Percentiles rank a stretch among this genome's conserved stretches.
These are phyloP conservation scores for Pelargonium nanum DNA, from an alignment of 345 rosid genomes.

Conservation along the genomic window DNA sequence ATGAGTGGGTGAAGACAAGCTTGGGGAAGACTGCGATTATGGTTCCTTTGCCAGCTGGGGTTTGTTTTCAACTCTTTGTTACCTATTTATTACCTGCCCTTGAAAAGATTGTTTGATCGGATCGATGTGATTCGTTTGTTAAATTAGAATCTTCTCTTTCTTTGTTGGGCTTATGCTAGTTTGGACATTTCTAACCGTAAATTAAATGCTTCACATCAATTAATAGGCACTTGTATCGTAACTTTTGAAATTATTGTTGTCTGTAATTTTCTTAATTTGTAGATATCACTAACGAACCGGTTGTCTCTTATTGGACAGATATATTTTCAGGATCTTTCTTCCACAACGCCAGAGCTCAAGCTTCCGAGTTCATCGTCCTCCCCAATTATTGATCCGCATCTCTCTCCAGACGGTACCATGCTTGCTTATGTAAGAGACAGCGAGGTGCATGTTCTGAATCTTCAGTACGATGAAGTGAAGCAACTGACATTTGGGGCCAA, in stretches of 20 bases:
- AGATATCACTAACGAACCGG: neutral
- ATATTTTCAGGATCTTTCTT: slow-evolving; percentile 65
- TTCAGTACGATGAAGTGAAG: slow-evolving; percentile 39
- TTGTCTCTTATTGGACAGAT: slow-evolving; percentile 34
- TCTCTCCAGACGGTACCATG: slow-evolving; percentile 79
- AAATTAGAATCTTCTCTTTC: neutral
- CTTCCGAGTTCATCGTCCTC: slow-evolving; percentile 50
- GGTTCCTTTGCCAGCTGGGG: slow-evolving; percentile 96
- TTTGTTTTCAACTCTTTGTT: slow-evolving; percentile 23
- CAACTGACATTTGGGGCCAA: slow-evolving; percentile 66
- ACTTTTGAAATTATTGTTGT: neutral
- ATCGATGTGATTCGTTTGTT: no score
- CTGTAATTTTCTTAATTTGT: neutral
- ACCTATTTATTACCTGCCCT: neutral
- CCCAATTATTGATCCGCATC: slow-evolving; percentile 73
- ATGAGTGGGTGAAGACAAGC: slow-evolving; percentile 83
- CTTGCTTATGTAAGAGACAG: slow-evolving; percentile 59
- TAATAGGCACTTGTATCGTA: no score
- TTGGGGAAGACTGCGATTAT: slow-evolving; percentile 54
- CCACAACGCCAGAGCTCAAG: slow-evolving; percentile 61
- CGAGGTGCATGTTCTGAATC: slow-evolving; percentile 64
- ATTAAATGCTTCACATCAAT: no score
- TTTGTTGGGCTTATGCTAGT: no score
- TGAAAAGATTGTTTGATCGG: neutral
- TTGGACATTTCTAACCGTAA: no score